A percentile compares a stretch with the other conserved stretches of the same genome.
phyloP scores from a whole-genome alignment of 768 basidiomycete genomes.

The Chlorophyllum brunneum region DNA sequence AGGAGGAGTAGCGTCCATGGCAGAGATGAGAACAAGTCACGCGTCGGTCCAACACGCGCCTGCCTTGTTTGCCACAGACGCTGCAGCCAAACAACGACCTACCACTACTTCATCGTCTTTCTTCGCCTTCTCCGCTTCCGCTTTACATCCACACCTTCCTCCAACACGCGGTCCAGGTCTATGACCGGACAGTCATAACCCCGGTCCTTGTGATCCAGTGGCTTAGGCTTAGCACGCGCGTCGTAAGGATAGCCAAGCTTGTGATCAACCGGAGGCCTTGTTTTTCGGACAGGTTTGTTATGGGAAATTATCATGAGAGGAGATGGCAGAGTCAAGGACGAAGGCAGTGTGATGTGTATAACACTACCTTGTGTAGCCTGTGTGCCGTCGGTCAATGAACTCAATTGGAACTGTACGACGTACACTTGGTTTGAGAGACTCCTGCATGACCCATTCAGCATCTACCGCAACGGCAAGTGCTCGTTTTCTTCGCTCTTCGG shows the following conservation, averaged over 20 bases:
- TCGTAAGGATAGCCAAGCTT: slow-evolving; percentile 31
- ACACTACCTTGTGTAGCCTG: slow-evolving; percentile 1
- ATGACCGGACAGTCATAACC: slow-evolving; percentile 21
- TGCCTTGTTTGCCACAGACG: neutral
- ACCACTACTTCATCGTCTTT: slow-evolving; percentile 17
- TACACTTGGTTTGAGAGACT: slow-evolving; percentile 18
- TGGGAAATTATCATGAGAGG: slow-evolving; percentile 29
- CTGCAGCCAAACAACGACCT: slow-evolving; percentile 10
- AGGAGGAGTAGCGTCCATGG: slow-evolving; percentile 49
- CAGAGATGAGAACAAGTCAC: neutral
- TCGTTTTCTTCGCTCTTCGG: slow-evolving; percentile 35
- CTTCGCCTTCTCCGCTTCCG: slow-evolving; percentile 15
- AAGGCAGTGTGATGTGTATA: neutral
- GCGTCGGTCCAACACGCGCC: slow-evolving; percentile 1
- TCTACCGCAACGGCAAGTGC: slow-evolving; percentile 40
- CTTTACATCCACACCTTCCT: slow-evolving; percentile 12
- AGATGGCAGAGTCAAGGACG: slow-evolving; percentile 1
- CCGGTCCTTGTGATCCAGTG: neutral
- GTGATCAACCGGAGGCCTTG: slow-evolving; percentile 36
- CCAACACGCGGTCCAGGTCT: slow-evolving; percentile 14
- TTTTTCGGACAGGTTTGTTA: slow-evolving; percentile 29
- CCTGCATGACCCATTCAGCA: slow-evolving; percentile 23
- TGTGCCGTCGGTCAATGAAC: neutral
- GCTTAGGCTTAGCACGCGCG: slow-evolving; percentile 12
- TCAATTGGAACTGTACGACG: slow-evolving; percentile 14